Conservation (phyloP, 768 basidiomycete genomes). For the Suillus subaureus region DNA sequence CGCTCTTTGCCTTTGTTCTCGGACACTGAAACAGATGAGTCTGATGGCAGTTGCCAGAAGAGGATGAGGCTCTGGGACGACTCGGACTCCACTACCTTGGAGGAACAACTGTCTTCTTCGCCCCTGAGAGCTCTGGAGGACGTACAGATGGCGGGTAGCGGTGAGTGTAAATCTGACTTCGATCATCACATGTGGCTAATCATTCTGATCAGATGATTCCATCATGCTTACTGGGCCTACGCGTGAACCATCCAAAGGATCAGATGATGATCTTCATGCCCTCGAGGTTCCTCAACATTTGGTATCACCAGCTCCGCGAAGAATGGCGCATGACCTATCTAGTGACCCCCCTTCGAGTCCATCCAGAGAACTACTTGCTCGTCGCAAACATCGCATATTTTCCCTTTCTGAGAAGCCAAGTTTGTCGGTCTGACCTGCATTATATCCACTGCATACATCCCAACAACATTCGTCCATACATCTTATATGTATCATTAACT, state of each 20-base stretch:
- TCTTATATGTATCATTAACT: slow-evolving; percentile 11
- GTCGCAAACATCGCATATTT: slow-evolving; percentile 40
- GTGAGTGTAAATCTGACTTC: slow-evolving; percentile 20
- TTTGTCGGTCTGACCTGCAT: slow-evolving; percentile 1
- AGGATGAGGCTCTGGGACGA: slow-evolving; percentile 28
- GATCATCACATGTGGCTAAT: slow-evolving; percentile 4
- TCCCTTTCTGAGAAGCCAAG: slow-evolving; percentile 19
- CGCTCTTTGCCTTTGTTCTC: slow-evolving; percentile 25
- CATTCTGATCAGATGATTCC: slow-evolving; percentile 45
- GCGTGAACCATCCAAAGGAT: slow-evolving; percentile 34
- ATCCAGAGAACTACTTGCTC: slow-evolving; percentile 43
- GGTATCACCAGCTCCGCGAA: slow-evolving; percentile 59
- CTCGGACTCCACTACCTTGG: slow-evolving; percentile 2
- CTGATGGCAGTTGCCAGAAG: slow-evolving; percentile 18
- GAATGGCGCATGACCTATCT: slow-evolving; percentile 40
- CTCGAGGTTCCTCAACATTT: slow-evolving; percentile 71
- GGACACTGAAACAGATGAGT: slow-evolving; percentile 20
- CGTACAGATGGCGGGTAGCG: slow-evolving; percentile 36
- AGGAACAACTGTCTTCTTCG: slow-evolving; percentile 12
- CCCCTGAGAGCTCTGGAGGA: slow-evolving; percentile 27
- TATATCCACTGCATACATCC: slow-evolving; percentile 3
- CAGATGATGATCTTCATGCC: slow-evolving; percentile 64
- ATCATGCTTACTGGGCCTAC: slow-evolving; percentile 34
- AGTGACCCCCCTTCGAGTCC: slow-evolving; percentile 57
- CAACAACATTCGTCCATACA: not conserved